phyloP scores from a whole-genome alignment of 306 rosid species.

The Castanea crenata region DNA sequence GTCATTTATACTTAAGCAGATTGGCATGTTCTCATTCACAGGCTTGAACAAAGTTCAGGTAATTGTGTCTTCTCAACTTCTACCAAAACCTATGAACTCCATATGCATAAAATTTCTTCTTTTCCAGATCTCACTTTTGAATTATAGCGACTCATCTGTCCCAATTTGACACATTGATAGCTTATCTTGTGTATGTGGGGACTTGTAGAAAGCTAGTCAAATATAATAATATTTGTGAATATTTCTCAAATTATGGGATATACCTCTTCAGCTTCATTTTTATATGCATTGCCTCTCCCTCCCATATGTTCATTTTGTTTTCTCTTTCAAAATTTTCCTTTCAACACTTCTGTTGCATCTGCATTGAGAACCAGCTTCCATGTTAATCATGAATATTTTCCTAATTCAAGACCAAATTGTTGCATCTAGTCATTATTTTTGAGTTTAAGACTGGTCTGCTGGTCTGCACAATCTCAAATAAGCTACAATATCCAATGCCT shows the following conservation, averaged over 20 bases:
- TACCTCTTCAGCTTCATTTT: neutral
- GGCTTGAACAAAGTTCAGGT: constrained; percentile 88
- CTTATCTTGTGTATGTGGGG: neutral
- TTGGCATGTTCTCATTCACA: constrained; percentile 97
- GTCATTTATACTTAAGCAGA: constrained; percentile 93
- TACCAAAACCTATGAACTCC: constrained; percentile 8
- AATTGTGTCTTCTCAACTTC: constrained; percentile 10
- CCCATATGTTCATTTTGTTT: neutral
- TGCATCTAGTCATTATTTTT: neutral
- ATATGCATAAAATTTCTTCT: neutral
- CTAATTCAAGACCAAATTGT: neutral
- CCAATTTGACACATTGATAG: neutral
- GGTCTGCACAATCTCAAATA: neutral
- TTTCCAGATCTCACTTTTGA: neutral
- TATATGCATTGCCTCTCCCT: neutral
- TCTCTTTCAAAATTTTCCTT: neutral
- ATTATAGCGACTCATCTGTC: neutral
- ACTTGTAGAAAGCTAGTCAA: neutral
- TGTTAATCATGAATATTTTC: neutral
- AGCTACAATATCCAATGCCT: neutral
- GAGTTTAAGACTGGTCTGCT: neutral
- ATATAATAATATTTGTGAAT: neutral
- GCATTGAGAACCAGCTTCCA: neutral
- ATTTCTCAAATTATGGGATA: neutral
- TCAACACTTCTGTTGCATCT: neutral